These are phyloP conservation scores for Castanea crenata DNA, from an alignment of 306 rosid genomes.

Conservation along the genomic window DNA sequence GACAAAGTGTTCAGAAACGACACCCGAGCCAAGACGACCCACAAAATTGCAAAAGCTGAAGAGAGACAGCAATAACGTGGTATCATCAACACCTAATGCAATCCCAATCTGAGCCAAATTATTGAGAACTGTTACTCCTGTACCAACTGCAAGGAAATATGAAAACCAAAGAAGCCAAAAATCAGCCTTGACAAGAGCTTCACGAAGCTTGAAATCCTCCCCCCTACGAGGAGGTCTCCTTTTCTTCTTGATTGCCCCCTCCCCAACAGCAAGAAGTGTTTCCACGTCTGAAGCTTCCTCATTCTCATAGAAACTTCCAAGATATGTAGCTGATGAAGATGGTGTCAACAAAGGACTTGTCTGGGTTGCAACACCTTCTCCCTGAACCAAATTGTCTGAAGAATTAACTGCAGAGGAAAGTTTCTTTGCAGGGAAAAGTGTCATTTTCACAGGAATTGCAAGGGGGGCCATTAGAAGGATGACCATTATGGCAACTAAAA, in stretches of 20 bases:
- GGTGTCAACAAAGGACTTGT: slow-evolving; percentile 57
- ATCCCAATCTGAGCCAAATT: slow-evolving; percentile 87
- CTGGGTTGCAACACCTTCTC: slow-evolving; percentile 34
- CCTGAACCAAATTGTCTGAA: slow-evolving; percentile 33
- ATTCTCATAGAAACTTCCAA: slow-evolving; percentile 49
- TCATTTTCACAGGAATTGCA: slow-evolving; percentile 76
- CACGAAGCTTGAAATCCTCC: slow-evolving; percentile 74
- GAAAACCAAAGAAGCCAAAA: slow-evolving; percentile 89
- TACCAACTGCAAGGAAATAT: slow-evolving; percentile 70
- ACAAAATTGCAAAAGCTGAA: slow-evolving; percentile 81
- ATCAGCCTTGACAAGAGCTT: slow-evolving; percentile 82
- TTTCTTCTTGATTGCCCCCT: slow-evolving; percentile 75
- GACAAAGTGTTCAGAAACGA: slow-evolving; percentile 80
- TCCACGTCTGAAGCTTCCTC: slow-evolving; percentile 66
- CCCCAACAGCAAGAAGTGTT: slow-evolving; percentile 79
- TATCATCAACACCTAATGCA: slow-evolving; percentile 55
- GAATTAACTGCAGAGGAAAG: slow-evolving; percentile 34
- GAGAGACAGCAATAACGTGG: slow-evolving; percentile 65
- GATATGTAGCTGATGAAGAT: slow-evolving; percentile 54
- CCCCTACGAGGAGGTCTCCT: slow-evolving; percentile 83
- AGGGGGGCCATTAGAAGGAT: slow-evolving; percentile 69
- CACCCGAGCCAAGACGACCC: slow-evolving; percentile 84
- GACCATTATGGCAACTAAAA: slow-evolving; percentile 57
- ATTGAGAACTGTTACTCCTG: slow-evolving; percentile 82
- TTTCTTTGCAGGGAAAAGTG: slow-evolving; percentile 50